Conservation (phyloP, 1,284 basidiomycete species). For the Filobasidium uniguttulatum region DNA sequence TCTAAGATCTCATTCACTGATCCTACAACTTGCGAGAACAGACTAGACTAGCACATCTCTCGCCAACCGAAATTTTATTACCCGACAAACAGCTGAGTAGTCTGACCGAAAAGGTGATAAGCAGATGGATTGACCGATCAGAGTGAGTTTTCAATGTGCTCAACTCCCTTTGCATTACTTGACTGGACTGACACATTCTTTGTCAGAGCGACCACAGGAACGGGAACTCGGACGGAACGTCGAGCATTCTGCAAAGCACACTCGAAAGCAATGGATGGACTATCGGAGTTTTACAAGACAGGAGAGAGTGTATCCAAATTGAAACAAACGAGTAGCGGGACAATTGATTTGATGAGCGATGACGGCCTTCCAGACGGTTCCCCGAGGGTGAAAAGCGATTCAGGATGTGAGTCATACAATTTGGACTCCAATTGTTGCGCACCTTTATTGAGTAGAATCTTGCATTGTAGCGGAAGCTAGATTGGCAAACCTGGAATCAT, state of each 20-base stretch:
- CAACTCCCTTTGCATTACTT: not conserved
- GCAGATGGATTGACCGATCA: constrained; percentile 18
- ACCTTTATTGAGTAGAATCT: no score
- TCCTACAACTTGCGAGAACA: constrained; percentile 45
- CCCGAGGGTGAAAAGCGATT: no score
- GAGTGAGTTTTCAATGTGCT: not conserved
- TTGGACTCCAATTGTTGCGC: no score
- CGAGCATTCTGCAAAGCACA: not conserved
- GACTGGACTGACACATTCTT: not conserved
- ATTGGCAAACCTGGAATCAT: not conserved
- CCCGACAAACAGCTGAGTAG: constrained; percentile 50
- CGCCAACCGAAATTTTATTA: constrained; percentile 70
- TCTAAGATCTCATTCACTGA: constrained; percentile 24
- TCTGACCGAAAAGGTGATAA: constrained; percentile 62
- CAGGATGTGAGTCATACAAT: no score
- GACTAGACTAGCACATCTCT: constrained; percentile 69
- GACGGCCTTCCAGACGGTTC: no score
- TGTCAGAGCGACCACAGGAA: constrained; percentile 3
- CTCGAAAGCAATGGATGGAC: not conserved
- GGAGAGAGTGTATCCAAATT: no score
- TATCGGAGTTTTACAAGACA: not conserved
- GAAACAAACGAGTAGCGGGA: no score
- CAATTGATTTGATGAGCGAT: no score
- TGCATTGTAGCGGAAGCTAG: not conserved
- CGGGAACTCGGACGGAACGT: constrained; percentile 8